phyloP scores from a whole-genome alignment of 2,329 filamentous ascomycete species.

The Ophiostoma sp. region DNA sequence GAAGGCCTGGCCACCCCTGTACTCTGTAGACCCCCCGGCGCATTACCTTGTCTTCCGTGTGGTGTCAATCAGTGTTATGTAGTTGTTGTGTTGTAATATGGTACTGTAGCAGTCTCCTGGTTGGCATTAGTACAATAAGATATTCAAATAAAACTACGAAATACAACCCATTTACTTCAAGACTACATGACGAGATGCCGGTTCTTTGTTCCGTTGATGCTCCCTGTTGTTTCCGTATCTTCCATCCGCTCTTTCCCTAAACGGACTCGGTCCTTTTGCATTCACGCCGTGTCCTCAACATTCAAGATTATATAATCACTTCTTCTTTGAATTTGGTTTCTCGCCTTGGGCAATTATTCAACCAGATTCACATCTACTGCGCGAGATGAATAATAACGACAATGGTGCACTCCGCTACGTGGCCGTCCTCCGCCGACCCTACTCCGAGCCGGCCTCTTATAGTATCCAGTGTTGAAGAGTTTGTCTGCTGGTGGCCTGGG shows the following conservation, averaged over 20 bases:
- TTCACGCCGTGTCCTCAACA: neutral
- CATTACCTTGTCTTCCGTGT: constrained; percentile 6
- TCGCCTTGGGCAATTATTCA: no score
- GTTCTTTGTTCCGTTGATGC: neutral
- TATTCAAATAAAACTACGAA: no score
- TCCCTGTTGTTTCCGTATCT: neutral
- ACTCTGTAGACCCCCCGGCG: neutral
- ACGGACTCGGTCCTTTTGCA: neutral
- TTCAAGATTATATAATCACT: neutral
- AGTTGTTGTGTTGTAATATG: neutral
- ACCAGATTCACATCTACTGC: no score
- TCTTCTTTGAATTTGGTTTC: no score
- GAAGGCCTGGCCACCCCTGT: neutral
- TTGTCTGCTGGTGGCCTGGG: no score
- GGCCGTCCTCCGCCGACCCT: no score
- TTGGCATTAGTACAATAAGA: no score
- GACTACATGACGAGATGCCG: neutral
- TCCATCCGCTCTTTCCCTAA: neutral
- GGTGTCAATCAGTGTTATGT: neutral
- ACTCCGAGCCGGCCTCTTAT: no score
- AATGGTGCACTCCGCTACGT: no score
- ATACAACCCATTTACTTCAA: no score
- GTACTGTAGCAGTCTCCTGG: neutral
- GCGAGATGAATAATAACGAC: no score
- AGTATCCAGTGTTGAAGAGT: no score